Evolutionary conservation across 257 asterid genomes (phyloP), one percentile per base, ranked within the genome.

Genomic region (Forsythia viridissima): DNA sequence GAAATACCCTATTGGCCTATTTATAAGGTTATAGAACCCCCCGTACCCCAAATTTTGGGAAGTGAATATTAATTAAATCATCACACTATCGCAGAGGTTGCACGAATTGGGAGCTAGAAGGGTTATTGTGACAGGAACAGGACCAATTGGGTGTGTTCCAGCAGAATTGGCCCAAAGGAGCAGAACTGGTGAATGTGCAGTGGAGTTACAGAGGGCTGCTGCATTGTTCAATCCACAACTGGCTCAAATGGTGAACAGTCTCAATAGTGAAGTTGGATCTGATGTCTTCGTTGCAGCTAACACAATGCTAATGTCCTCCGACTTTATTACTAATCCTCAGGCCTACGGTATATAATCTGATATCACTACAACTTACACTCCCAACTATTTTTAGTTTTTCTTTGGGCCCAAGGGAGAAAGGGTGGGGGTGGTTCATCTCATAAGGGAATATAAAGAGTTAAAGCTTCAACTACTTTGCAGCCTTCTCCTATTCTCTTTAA

Each of bases 121-220:
- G 75, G 97, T 91, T 5, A 44, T 91, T 3, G 98, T 91, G 71
- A 89, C 98, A 2, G 98, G 98, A 46, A 93, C 97, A 0, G 98
- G 98, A 73, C 94, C 98, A 30, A 21, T 93, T 43, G 98, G 98
- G 6, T 93, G 98, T 39, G 98, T 89, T 38, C 98, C 97, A 4
- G 93, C 96, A 5, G 98, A 93, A 86, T 57, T 93, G 83, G 98
- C 98, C 0, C 88, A 79, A 75, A 88, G 95, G 73, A 89, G 97
- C 80, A 48, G 78, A 51, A 40, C 38, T n/a, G 98, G 98, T 0
- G 93, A 89, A 75, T 93, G 98, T 73, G 77, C 92, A 10, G 85
- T 24, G 21, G 98, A 91, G 48, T 80, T 93, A 78, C 76, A 75
- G 88, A 84, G 84, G 15, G 98, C 98, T 3, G 92, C 92, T 1